Conservation (phyloP, 73 alveolate species). For the Diophrys sp. region DNA sequence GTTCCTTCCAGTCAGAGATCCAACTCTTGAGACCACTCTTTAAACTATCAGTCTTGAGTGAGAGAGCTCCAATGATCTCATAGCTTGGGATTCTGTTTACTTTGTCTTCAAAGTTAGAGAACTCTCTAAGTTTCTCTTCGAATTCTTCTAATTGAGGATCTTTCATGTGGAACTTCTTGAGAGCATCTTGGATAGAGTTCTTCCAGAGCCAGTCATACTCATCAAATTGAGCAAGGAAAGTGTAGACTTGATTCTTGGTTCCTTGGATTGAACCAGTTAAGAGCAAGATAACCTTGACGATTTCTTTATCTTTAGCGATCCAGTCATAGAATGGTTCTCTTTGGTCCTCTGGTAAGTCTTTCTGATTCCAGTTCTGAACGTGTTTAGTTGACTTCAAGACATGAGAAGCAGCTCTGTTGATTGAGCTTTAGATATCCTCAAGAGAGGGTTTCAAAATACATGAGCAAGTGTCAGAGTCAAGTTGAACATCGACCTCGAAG, state of each 20-base stretch:
- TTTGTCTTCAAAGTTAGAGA: constrained; percentile 84
- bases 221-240: constrained; percentile 91
- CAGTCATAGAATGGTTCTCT: constrained; percentile 99
- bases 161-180: constrained; percentile 92
- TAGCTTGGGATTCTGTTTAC: constrained; percentile 82
- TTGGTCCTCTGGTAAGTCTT: constrained; percentile 86
- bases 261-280: constrained; percentile 99
- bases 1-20: constrained; percentile 79
- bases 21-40: constrained; percentile 64
- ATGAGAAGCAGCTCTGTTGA: constrained; percentile 99
- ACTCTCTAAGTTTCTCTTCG: constrained; percentile 95
- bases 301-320: constrained; percentile 99
- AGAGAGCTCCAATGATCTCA: constrained; percentile 97
- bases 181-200: constrained; percentile 90
- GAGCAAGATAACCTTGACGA: constrained; percentile 98
- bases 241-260: constrained; percentile 86
- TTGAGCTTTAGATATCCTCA: constrained; percentile 93
- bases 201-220: constrained; percentile 99
- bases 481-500: constrained; percentile 98
- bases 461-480: constrained; percentile 83
- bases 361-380: constrained; percentile 93
- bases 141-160: constrained; percentile 96
- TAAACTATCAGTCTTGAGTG: constrained; percentile 72
- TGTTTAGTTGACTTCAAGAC: constrained; percentile 98
- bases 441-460: constrained; percentile 88